These are phyloP conservation scores for Clavariopsis aquatica DNA, from an alignment of 495 filamentous ascomycete species.

Conservation along the genomic window DNA sequence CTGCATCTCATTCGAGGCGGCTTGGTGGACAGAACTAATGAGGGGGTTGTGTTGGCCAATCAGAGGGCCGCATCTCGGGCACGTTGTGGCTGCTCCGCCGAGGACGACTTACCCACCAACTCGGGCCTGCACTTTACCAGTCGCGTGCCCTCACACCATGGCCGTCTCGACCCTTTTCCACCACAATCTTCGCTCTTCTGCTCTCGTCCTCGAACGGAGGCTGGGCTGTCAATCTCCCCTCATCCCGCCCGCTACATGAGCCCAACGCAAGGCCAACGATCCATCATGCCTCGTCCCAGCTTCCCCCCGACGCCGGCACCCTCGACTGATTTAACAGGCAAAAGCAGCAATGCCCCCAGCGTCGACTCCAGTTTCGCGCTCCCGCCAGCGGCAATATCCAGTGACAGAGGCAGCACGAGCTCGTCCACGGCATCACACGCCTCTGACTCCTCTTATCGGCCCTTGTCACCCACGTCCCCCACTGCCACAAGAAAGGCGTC, in stretches of 20 bases:
- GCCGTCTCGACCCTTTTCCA: neutral
- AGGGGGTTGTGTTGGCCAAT: too few relatives aligned
- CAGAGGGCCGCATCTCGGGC: neutral
- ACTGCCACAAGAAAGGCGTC: constrained; percentile 60
- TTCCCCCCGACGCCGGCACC: constrained; percentile 82
- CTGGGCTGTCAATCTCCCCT: constrained; percentile 12
- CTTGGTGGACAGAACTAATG: neutral
- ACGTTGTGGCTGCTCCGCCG: neutral
- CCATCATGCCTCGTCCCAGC: constrained; percentile 65
- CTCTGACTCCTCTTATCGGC: constrained; percentile 53
- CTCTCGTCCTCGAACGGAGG: constrained; percentile 8
- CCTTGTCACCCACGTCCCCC: constrained; percentile 61
- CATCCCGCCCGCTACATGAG: constrained; percentile 14
- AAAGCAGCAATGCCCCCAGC: constrained; percentile 57
- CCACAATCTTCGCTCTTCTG: neutral
- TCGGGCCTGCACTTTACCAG: constrained; percentile 19
- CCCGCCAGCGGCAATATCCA: constrained; percentile 74
- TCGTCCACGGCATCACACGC: constrained; percentile 50
- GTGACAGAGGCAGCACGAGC: constrained; percentile 41
- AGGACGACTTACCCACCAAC: constrained; percentile 1
- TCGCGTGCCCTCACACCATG: constrained; percentile 19
- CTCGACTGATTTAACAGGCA: constrained; percentile 77
- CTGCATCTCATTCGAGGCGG: constrained; percentile 21
- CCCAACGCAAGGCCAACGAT: constrained; percentile 11
- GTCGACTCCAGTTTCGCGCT: constrained; percentile 70